Evolutionary conservation across 192 early-diverging fungal genomes (phyloP).

Genomic region (Podochytrium sp.): DNA sequence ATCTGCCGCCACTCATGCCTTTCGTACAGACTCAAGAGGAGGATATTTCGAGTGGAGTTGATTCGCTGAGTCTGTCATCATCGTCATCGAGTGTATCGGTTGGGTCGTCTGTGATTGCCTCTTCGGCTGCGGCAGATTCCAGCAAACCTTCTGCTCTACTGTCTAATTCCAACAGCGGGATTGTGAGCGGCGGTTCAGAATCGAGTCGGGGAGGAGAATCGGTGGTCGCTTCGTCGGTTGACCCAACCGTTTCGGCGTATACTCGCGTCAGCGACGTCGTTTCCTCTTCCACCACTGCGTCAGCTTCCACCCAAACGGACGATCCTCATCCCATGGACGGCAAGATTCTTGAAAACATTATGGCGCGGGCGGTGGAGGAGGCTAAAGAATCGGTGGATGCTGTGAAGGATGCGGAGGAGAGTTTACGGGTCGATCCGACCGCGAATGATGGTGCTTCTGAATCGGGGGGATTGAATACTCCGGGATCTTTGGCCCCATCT

Average conservation of each 20-base stretch:
- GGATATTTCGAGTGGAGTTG: background rate
- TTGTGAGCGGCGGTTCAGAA: too few species aligned
- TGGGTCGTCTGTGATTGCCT: background rate
- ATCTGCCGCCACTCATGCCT: slow-evolving; percentile 6
- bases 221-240: too few species aligned
- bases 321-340: slow-evolving; percentile 11
- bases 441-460: background rate
- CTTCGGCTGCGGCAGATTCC: background rate
- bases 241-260: too few species aligned
- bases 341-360: slow-evolving; percentile 16
- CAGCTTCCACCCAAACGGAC: too few species aligned
- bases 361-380: slow-evolving; percentile 14
- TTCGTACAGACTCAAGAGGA: too few species aligned
- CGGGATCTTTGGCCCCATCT: background rate
- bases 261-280: too few species aligned
- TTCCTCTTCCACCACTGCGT: too few species aligned
- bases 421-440: too few species aligned
- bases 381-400: background rate
- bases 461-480: background rate
- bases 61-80: background rate
- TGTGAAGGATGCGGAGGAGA: background rate
- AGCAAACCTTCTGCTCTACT: background rate
- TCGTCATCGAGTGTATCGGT: background rate
- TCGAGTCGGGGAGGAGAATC: too few species aligned
- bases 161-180: background rate